A percentile compares a stretch with the other conserved stretches of the same genome.
Evolutionary conservation across 2,329 filamentous ascomycete species (phyloP).

Genomic region (Sporothrix curviconia): DNA sequence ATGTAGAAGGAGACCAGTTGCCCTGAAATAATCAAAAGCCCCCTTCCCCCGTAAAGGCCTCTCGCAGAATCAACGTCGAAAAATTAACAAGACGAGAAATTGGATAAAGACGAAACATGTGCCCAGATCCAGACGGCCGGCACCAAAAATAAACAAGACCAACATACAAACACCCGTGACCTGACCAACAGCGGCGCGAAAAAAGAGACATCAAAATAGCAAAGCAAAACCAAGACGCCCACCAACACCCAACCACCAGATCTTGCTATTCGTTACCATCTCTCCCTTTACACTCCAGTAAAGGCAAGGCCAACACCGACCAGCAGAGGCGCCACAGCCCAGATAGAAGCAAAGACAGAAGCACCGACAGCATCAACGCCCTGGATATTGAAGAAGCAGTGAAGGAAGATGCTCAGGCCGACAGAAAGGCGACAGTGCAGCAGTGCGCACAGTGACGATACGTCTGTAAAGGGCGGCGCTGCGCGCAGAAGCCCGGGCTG

Average conservation of each 20-base stretch:
- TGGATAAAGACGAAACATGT: not conserved
- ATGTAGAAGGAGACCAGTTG: too few species aligned
- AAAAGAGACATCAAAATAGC: too few species aligned
- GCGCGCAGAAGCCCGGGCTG: conserved; percentile 48
- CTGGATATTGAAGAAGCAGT: conserved; percentile 59
- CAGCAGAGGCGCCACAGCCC: conserved; percentile 59
- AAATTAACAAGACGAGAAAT: not conserved
- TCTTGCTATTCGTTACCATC: not conserved
- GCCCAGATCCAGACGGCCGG: not conserved
- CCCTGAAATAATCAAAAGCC: not conserved
- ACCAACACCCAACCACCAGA: not conserved
- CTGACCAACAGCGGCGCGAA: too few species aligned
- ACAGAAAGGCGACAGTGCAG: conserved; percentile 52
- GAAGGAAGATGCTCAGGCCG: conserved; percentile 53
- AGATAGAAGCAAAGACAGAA: conserved; percentile 64
- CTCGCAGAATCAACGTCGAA: too few species aligned
- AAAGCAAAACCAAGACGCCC: not conserved
- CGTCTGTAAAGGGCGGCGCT: conserved; percentile 23
- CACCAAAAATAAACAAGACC: not conserved
- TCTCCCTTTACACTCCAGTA: conserved; percentile 30
- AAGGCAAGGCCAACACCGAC: conserved; percentile 51
- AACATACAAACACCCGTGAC: not conserved
- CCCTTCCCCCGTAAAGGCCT: too few species aligned
- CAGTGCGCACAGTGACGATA: conserved; percentile 58
- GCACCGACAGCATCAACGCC: conserved; percentile 67